Base-by-base conservation (phyloP, 352 stramenopile species). In the Bremia lactucae region DNA sequence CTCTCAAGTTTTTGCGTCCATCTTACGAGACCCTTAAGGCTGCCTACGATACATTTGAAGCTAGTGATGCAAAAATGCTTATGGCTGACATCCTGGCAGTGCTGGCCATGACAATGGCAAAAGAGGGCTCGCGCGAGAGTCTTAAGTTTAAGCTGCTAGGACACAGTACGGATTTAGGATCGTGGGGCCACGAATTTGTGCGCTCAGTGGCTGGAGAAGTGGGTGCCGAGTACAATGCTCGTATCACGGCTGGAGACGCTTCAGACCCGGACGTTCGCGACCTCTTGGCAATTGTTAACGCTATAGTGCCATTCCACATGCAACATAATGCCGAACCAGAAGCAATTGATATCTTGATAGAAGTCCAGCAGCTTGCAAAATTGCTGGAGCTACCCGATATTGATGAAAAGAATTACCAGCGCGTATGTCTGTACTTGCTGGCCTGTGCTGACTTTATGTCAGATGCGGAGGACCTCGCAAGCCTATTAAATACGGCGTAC, bases 231-330 rank as follows among this genome's bases (percentile, higher is more conserved):
- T 93, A 90, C 68, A 85, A 80, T 24, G 75, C 75, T 23, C 73
- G 80, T 10, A 31, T 88, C 4, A 87, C 77, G 9, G 64, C 62
- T 10, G 72, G 79, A 14, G 53, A 42, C 13, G 58, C 42, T 1
- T 36, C 68, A 29, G 70, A 86, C 13, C 63, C 80, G 6, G 84
- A 97, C 52, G 68, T 87, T 22, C 44, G 67, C 23, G 96, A 99
- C 63, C 67, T 99, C 36, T 58, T 98, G 53, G 65, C 65, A 47
- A 87, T 99, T 48, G 96, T 99, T 36, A 88, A 99, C 65, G 89
- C 96, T 9, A 99, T 99, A 59, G 94, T 99, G 42, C 95, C 96
- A 2, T 99, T 99, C 72, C 94, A 99, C 78, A 94, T 99, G 62
- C 71, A 95, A 52, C 96, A 99, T 72, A 99, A 99, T 62, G 95